Evolutionary conservation across 352 stramenopile species (phyloP).

Genomic region (Nothophytophthora sp.): DNA sequence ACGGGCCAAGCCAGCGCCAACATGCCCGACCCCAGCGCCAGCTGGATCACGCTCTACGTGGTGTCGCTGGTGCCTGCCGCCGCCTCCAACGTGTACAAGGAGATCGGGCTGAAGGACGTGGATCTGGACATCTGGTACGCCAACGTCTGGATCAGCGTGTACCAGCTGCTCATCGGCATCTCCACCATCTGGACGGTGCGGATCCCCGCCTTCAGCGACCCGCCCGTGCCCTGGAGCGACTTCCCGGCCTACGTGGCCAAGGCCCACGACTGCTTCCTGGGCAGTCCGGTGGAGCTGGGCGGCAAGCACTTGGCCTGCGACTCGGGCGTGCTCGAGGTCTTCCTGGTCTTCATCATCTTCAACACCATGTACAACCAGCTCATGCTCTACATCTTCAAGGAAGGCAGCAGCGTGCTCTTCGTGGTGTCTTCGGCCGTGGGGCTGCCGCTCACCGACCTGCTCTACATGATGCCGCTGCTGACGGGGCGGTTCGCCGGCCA

Average conservation of each 20-base stretch:
- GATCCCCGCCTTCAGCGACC: slow-evolving; percentile 80
- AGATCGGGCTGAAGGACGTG: slow-evolving; percentile 88
- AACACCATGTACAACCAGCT: slow-evolving; percentile 90
- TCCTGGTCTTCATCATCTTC: slow-evolving; percentile 87
- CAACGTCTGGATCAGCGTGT: slow-evolving; percentile 86
- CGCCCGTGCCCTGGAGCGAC: slow-evolving; percentile 71
- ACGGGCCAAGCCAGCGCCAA: slow-evolving; percentile 66
- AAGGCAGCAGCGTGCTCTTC: slow-evolving; percentile 88
- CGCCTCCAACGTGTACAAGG: slow-evolving; percentile 88
- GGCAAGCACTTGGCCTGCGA: slow-evolving; percentile 60
- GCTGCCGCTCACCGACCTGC: slow-evolving; percentile 77
- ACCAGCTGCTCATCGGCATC: slow-evolving; percentile 76
- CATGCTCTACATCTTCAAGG: slow-evolving; percentile 91
- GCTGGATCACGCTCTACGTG: slow-evolving; percentile 84
- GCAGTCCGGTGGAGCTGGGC: slow-evolving; percentile 67
- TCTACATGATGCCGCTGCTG: slow-evolving; percentile 84
- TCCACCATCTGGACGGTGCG: slow-evolving; percentile 80
- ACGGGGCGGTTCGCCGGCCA: slow-evolving; percentile 68
- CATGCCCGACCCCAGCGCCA: slow-evolving; percentile 69
- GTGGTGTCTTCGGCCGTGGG: slow-evolving; percentile 86
- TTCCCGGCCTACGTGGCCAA: slow-evolving; percentile 68
- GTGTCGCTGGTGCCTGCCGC: slow-evolving; percentile 68
- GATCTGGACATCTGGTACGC: slow-evolving; percentile 90
- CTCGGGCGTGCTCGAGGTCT: slow-evolving; percentile 68
- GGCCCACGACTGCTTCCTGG: slow-evolving; percentile 77